Evolutionary conservation across 2,329 filamentous ascomycete genomes (phyloP).

Genomic region (Venturia nashicola): DNA sequence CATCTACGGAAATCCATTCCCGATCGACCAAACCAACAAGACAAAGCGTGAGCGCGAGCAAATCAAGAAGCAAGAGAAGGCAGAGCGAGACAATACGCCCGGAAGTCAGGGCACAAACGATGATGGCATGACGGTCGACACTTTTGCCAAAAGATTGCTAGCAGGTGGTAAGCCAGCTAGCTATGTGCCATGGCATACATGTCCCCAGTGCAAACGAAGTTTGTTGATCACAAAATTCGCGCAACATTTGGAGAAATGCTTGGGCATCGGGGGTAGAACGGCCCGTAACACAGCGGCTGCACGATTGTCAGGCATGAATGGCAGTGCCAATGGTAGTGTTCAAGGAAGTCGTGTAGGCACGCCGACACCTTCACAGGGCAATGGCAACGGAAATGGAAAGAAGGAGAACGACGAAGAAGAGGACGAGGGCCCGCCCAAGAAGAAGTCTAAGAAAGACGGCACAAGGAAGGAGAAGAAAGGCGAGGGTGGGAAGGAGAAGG

Average conservation of each 20-base stretch:
- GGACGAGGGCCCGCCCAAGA: slow-evolving; percentile 6
- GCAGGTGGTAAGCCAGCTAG: slow-evolving; percentile 32
- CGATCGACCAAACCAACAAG: slow-evolving; percentile 63
- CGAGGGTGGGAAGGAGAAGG: slow-evolving; percentile 6
- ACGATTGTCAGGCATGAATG: slow-evolving; percentile 27
- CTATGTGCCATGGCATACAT: slow-evolving; percentile 43
- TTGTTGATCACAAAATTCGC: slow-evolving; percentile 48
- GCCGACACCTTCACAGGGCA: slow-evolving; percentile 19
- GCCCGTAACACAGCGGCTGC: slow-evolving; percentile 37
- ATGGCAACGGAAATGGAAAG: slow-evolving; percentile 1
- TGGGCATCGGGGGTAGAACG: slow-evolving; percentile 43
- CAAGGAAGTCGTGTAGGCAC: slow-evolving; percentile 31
- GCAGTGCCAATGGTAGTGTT: slow-evolving; percentile 16
- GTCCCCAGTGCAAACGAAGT: slow-evolving; percentile 49
- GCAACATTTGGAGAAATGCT: slow-evolving; percentile 48
- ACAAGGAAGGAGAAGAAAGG: slow-evolving; percentile 9
- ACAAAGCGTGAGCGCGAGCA: slow-evolving; percentile 60
- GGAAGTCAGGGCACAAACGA: slow-evolving; percentile 31
- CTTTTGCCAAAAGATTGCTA: slow-evolving; percentile 33
- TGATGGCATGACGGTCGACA: slow-evolving; percentile 19
- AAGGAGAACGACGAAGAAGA: slow-evolving; percentile 7
- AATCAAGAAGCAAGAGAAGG: slow-evolving; percentile 29
- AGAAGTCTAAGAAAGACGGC: slow-evolving; percentile 6
- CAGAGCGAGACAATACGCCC: slow-evolving; percentile 32
- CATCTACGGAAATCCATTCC: slow-evolving; percentile 74